Base-by-base conservation (phyloP, 768 basidiomycete genomes). In the Suillus subalutaceus region DNA sequence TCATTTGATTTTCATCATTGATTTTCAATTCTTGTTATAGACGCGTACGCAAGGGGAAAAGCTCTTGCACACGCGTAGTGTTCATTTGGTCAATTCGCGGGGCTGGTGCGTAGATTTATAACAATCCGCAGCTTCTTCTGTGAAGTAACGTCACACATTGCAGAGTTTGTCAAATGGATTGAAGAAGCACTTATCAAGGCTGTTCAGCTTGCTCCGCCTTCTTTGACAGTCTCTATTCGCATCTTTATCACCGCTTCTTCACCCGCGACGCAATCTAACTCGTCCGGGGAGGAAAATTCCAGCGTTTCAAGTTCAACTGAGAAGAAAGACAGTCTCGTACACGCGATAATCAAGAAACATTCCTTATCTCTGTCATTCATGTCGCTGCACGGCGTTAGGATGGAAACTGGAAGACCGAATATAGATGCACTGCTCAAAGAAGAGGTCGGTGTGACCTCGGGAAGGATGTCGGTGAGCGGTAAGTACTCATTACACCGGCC, bases 41-140 rank as follows among this genome's bases (percentile, higher is more conserved):
- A 64, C 48, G 67, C 20, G 73, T 71, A 1, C 72, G 73, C 40
- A 71, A 67, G 12, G 68, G 68, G 13, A 56, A 63, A 4, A 65
- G 59, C 35, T 64, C 18, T 7, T 76, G 76, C 53, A 75, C 77
- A 10, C 77, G 84, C 52, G 76, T 85, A 13, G 78, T 85, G 6
- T 85, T 87, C 67, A 77, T 87, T 13, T 87, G 86, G 86, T 74
- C 79, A 1, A 75, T 86, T 32, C 81, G 85, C 35, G 82, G 85
- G 61, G 71, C 78, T 37, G 78, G 86, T 86, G 69, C 70, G 72
- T 68, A 67, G 12, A 41, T 1, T 26, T 2, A 37, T 18, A 4
- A n/a, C n/a, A 32, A 20, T 16, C 37, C 46, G 8, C 35, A 10
- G 40, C 8, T 15, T 56, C 38, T 38, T 65, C 35, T 16, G 32